Evolutionary conservation across 345 rosid genomes (phyloP), one percentile per base, ranked within the genome.

Genomic region (Aegle marmelos): DNA sequence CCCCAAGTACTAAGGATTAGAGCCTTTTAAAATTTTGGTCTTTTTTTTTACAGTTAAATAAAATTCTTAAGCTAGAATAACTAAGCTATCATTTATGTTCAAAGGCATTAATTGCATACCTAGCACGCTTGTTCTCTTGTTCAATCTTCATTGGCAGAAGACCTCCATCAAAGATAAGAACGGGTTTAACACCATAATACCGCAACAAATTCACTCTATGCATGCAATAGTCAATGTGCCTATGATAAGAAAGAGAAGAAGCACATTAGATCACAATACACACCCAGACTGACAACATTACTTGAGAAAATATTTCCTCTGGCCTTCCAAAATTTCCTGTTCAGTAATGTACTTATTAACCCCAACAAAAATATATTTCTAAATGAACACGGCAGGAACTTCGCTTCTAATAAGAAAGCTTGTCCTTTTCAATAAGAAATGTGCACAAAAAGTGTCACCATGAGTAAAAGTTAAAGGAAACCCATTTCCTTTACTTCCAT

Each of bases 181-280:
- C 61, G 22, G 98, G 99, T 84, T 86, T 94, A 66, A 94, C 89
- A 62, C 97, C 93, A 82, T 94, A 84, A 82, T 94, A 98, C 54
- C 90, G 91, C 58, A 96, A 85, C 82, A 96, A 78, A 80, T 94
- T 94, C 79, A 96, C 98, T 87, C 95, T 87, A 76, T 90, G 95
- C 98, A 96, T 91, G 86, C 99, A 96, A 41, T 94, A 96, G 21
- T 90, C 92, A 45, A 96, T 88, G 86, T 92, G 98, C 94, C 99
- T 96, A 78, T 19, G 37, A 86, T 33, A 72, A 83, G 13, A 78
- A 45, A 62, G 45, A 76, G 59, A 16, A 78, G 36, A 61, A 62
- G 59, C 41, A 17, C 4, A 16, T 61, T 27, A 80, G 66, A 79
- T 56, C 62, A 66, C 73, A 66, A 54, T 6, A 28, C 63, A 75